These are phyloP conservation scores for Silene noctiflora DNA, from an alignment of 179 eudicot genomes.

Conservation along the genomic window DNA sequence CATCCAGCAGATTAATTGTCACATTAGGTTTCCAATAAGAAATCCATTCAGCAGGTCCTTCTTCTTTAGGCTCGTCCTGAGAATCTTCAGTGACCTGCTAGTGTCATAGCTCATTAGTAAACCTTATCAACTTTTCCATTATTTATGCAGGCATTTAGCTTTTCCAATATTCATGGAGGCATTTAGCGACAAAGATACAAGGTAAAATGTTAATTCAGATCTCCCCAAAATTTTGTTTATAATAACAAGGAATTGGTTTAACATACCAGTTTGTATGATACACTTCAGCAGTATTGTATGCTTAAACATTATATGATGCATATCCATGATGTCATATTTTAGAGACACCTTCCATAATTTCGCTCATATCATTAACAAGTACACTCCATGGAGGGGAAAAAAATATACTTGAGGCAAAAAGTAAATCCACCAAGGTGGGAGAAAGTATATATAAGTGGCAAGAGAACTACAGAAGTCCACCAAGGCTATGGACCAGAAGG, in stretches of 20 bases:
- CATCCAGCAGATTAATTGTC: slow-evolving; percentile 89
- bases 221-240: neutral
- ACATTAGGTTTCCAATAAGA: slow-evolving; percentile 97
- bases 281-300: neutral
- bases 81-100: slow-evolving; percentile 57
- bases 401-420: neutral
- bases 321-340: neutral
- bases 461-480: neutral
- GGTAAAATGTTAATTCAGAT: neutral
- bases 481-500: neutral
- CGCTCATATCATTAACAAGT: neutral
- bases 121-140: slow-evolving; percentile 1
- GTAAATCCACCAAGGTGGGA: neutral
- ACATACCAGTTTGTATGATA: neutral
- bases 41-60: slow-evolving; percentile 72
- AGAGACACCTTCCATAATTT: neutral
- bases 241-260: neutral
- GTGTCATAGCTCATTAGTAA: slow-evolving; percentile 24
- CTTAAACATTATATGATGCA: neutral
- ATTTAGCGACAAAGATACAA: neutral
- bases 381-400: neutral
- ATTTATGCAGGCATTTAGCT: neutral
- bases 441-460: neutral
- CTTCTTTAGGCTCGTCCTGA: slow-evolving; percentile 54
- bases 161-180: no score